These are phyloP conservation scores for Crithidia acanthocephali DNA, from an alignment of 208 protist species.

Conservation along the genomic window DNA sequence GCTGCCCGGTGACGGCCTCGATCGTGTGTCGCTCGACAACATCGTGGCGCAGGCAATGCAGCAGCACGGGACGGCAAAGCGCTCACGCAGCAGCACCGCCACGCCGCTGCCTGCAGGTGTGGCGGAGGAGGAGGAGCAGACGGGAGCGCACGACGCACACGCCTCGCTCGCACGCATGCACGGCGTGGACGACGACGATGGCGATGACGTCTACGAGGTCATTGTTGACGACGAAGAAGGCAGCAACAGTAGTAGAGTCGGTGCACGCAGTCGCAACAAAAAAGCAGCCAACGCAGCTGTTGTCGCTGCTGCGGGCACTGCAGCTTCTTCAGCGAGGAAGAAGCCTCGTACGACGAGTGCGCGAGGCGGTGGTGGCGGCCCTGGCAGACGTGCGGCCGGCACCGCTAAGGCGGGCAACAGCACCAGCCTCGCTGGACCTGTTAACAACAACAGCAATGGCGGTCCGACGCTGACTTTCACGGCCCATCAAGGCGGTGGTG, in stretches of 20 bases:
- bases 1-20: conserved; percentile 65
- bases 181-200: neutral
- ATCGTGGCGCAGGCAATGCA: conserved; percentile 41
- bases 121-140: neutral
- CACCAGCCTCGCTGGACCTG: neutral
- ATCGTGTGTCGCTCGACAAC: conserved; percentile 38
- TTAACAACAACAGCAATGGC: neutral
- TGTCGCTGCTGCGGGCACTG: neutral
- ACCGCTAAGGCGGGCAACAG: neutral
- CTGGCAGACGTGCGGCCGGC: neutral
- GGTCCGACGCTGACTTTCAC: conserved; percentile 30
- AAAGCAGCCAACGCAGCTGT: neutral
- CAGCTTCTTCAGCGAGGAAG: conserved; percentile 8
- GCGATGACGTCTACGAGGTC: neutral
- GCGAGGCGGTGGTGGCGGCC: neutral
- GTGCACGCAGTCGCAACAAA: neutral
- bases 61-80: conserved; percentile 8
- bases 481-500: conserved; percentile 13
- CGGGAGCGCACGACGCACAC: neutral
- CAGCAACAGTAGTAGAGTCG: neutral
- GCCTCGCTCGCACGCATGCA: neutral
- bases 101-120: neutral
- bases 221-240: neutral
- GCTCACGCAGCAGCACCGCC: conserved; percentile 19
- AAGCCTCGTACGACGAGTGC: conserved; percentile 19